A percentile compares a stretch with the other conserved stretches of the same genome.
Conservation (phyloP, 1,284 basidiomycete species). For the Thecaphora thlaspeos region DNA sequence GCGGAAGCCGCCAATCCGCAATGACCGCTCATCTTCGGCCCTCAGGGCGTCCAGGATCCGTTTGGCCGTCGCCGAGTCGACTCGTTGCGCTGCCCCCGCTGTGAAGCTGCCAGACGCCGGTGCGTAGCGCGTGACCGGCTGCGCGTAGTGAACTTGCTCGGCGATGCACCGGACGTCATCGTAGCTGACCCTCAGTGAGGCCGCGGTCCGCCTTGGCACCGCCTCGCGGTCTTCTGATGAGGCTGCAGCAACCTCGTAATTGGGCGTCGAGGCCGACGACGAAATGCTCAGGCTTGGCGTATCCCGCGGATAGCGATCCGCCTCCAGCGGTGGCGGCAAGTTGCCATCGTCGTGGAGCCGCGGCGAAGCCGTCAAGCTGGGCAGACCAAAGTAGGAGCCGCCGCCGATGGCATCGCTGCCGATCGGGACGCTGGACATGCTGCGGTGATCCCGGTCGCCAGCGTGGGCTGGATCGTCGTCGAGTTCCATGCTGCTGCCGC, state of each 20-base stretch:
- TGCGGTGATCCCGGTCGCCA: not conserved
- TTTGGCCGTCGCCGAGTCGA: slow-evolving; percentile 1
- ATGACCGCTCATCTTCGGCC: slow-evolving; percentile 9
- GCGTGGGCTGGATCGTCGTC: no score
- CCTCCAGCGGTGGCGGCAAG: slow-evolving; percentile 2
- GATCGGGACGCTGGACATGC: not conserved
- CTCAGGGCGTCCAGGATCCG: slow-evolving; percentile 17
- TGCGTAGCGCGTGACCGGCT: no score
- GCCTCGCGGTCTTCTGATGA: slow-evolving; percentile 7
- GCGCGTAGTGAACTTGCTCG: slow-evolving; percentile 3
- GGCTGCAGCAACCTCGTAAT: not conserved
- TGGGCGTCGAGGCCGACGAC: not conserved
- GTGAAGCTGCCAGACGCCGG: no score
- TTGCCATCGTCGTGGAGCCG: not conserved
- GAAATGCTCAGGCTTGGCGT: slow-evolving; percentile 9
- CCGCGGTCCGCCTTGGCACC: slow-evolving; percentile 16
- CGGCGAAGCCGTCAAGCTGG: slow-evolving; percentile 14
- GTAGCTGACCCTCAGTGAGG: slow-evolving; percentile 13
- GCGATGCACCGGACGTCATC: slow-evolving; percentile 20
- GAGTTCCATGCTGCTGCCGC: no score
- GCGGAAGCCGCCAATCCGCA: slow-evolving; percentile 1
- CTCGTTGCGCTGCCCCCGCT: no score
- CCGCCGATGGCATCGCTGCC: slow-evolving; percentile 1
- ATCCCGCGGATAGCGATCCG: slow-evolving; percentile 1
- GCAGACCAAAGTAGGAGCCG: slow-evolving; percentile 16